A percentile compares a stretch with the other conserved stretches of the same genome.
phyloP scores from a whole-genome alignment of 73 alveolate species.

The Tetrahymena thermophila region DNA sequence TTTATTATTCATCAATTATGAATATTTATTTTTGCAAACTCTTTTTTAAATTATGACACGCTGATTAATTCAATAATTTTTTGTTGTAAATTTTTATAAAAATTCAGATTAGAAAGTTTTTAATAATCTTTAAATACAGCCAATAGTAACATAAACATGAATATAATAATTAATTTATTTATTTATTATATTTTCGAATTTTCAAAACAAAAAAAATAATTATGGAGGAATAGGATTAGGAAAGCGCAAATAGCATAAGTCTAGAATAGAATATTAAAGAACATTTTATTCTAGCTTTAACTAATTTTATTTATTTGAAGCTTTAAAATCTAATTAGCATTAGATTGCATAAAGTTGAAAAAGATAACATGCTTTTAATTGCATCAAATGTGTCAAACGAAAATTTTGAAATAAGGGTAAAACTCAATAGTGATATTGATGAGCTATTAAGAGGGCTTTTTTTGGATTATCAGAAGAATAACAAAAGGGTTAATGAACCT shows the following conservation, averaged over 20 bases:
- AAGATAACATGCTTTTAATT: neutral
- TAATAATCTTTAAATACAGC: neutral
- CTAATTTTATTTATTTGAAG: neutral
- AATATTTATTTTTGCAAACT: neutral
- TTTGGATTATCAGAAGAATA: neutral
- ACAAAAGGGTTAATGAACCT: too few species aligned
- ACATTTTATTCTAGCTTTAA: neutral
- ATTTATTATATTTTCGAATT: neutral
- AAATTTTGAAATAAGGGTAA: neutral
- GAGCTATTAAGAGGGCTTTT: neutral
- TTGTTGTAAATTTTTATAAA: neutral
- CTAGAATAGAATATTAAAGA: neutral
- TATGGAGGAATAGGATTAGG: neutral
- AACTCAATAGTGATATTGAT: neutral
- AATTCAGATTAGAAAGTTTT: neutral
- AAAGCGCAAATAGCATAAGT: neutral
- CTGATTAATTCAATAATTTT: neutral
- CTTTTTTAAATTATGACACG: neutral
- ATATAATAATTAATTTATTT: neutral
- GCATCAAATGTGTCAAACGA: neutral
- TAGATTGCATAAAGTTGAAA: neutral
- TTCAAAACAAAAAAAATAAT: neutral
- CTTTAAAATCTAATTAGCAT: neutral
- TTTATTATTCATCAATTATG: too few species aligned
- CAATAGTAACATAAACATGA: neutral